Evolutionary conservation across 371 early-diverging fungal species (phyloP), one percentile per base, ranked within the genome.

Genomic region (Synchytrium microbalum): DNA sequence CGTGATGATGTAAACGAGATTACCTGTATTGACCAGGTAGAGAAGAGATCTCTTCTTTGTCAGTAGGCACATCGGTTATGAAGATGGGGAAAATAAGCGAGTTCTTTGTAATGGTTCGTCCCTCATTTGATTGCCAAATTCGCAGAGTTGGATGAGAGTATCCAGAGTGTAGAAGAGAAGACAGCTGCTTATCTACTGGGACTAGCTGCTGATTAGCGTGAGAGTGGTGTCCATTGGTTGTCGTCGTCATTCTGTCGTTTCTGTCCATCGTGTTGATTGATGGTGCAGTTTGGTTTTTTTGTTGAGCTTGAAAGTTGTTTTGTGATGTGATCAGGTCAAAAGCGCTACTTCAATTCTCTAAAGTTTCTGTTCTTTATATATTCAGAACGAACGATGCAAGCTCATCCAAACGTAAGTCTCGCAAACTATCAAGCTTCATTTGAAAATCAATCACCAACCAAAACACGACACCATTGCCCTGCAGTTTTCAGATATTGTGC

Each of bases 11-110:
- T 19, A 16, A 57, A 26, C 13, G 24, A 8, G 19, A 58, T 19
- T 59, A 73, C 79, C 93, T 89, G 70, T 86, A 87, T 74, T 92
- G 92, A 53, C 86, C 89, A 23, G 98, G 98, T 64, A 97, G 75
- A 2, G 92, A 83, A 3, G 78, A 69, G 72, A 97, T 92, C 54
- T 83, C 80, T 53, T 86, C 89, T 30, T 81, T 85, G 23, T 67
- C 67, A 65, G 91, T 85, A 28, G 82, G 74, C 65, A 87, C 81
- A 75, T 92, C 95, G 59, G 85, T 84, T 66, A 97, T 84, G 74
- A 97, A 97, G 68, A 97, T 81, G 19, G 98, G 98, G 74, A 88
- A 95, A 80, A 96, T 88, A 61, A 97, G 84, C 67, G 84, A 80
- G 53, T 76, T 74, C 72, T 90, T 88, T 30, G 85, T 87, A 3